Conservation (phyloP, 495 filamentous ascomycete genomes). For the Stereocaulon alpinum region DNA sequence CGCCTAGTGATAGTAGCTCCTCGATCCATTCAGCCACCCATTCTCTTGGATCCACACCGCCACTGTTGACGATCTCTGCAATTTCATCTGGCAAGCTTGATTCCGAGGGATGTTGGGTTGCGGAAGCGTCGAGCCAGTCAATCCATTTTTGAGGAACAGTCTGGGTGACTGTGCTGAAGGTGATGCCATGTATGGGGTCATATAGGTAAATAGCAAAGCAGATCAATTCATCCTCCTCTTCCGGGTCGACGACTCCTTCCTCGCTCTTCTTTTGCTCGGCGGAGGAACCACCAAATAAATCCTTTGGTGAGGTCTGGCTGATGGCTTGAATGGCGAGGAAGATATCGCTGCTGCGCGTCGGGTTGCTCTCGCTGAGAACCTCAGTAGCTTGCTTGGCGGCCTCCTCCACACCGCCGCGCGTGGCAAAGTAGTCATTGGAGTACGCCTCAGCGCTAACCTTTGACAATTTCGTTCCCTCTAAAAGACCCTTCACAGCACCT, state of each 20-base stretch:
- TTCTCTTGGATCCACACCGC: constrained; percentile 88
- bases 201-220: constrained; percentile 85
- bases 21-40: constrained; percentile 98
- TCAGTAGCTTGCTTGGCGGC: constrained; percentile 68
- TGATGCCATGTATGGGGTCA: constrained; percentile 86
- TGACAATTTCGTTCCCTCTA: constrained; percentile 82
- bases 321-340: constrained; percentile 92
- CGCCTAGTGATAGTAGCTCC: constrained; percentile 66
- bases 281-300: constrained; percentile 53
- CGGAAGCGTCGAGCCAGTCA: constrained; percentile 77
- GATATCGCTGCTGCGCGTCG: constrained; percentile 83
- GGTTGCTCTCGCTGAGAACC: constrained; percentile 69
- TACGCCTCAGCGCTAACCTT: constrained; percentile 81
- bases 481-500: constrained; percentile 66
- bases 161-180: constrained; percentile 77
- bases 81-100: constrained; percentile 68
- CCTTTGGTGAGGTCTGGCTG: constrained; percentile 45
- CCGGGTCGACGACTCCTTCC: constrained; percentile 40
- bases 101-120: constrained; percentile 30
- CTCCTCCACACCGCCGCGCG: constrained; percentile 66
- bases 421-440: constrained; percentile 67
- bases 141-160: constrained; percentile 78
- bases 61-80: constrained; percentile 71
- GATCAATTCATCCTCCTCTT: constrained; percentile 42
- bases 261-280: constrained; percentile 45